Evolutionary conservation across 306 rosid genomes (phyloP), one percentile per base, ranked within the genome.

Genomic region (Hylodesmum podocarpum): DNA sequence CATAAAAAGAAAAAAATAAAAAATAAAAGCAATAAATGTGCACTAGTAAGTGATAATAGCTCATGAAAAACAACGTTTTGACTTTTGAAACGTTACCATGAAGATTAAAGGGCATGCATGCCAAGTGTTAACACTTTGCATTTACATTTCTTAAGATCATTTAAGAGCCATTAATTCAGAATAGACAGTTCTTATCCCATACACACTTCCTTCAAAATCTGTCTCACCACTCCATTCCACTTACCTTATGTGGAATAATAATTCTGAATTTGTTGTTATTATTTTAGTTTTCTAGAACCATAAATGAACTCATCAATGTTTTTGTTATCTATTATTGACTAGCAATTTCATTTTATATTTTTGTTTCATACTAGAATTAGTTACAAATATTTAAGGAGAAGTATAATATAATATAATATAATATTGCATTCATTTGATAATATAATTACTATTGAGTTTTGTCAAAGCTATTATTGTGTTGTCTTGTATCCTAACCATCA

Each of bases 401-500:
- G 7, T 47, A 47, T 47, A 47, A 66, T 43, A 24, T 31, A 43
- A 16, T 47, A 47, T 47, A 47, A 66, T 43, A 24, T 31, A 43
- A 11, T 28, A 3, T 33, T 3, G 25, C 2, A 5, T 13, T 39
- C 8, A 25, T 27, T 15, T 41, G 21, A 37, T 66, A 16, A 37
- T 3, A 1, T 44, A 28, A 14, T 27, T 8, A 51, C 31, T 68
- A n/a, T n/a, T n/a, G n/a, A n/a, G n/a, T n/a, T 58, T 53, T 14
- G 50, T 43, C 28, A 44, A 69, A 58, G 50, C 19, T 68, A 61
- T n/a, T 24, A 34, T 31, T 47, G 10, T 16, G 31, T 69, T 14
- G 62, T 59, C 55, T 11, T 58, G 34, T 57, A 24, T 43, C 77
- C 72, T 70, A 68, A 57, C 70, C 15, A 43, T 41, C 29, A 12